Evolutionary conservation across 2,329 filamentous ascomycete genomes (phyloP).

Genomic region (Aspergillus hiratsukae): DNA sequence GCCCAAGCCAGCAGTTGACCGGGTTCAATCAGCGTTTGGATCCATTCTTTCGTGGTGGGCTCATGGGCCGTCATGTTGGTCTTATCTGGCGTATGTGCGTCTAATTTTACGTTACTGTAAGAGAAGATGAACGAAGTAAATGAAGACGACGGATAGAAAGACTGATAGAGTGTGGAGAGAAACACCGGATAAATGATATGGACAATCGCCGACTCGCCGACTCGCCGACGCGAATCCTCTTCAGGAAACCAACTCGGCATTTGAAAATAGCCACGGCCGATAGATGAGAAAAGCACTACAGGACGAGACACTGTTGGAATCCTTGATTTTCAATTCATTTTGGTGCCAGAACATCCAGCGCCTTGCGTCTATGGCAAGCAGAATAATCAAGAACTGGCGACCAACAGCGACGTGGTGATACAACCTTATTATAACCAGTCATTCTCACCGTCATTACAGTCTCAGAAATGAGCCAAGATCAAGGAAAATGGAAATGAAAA

Average conservation of each 20-base stretch:
- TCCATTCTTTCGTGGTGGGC: constrained; percentile 12
- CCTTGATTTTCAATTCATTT: constrained; percentile 4
- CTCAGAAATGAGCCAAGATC: constrained; percentile 2
- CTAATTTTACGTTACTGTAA: background rate
- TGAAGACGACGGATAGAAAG: background rate
- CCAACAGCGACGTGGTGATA: constrained; percentile 8
- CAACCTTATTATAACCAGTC: constrained; percentile 8
- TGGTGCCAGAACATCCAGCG: constrained; percentile 7
- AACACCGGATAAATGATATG: background rate
- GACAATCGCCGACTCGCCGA: background rate
- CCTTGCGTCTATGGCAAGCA: background rate
- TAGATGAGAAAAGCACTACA: background rate
- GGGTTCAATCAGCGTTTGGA: constrained; percentile 21
- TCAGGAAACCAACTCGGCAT: background rate
- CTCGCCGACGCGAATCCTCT: background rate
- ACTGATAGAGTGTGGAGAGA: background rate
- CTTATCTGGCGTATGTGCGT: background rate
- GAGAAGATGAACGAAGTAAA: background rate
- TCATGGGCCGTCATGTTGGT: constrained; percentile 3
- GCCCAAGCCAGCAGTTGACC: constrained; percentile 21
- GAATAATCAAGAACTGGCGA: constrained; percentile 4
- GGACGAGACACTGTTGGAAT: background rate
- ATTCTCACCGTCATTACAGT: constrained; percentile 18
- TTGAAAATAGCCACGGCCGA: background rate
- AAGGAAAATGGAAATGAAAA: constrained; percentile 9